Evolutionary conservation across 1,139 yeast species (phyloP), one percentile per base, ranked within the genome.

Genomic region (Diutina rugosa): DNA sequence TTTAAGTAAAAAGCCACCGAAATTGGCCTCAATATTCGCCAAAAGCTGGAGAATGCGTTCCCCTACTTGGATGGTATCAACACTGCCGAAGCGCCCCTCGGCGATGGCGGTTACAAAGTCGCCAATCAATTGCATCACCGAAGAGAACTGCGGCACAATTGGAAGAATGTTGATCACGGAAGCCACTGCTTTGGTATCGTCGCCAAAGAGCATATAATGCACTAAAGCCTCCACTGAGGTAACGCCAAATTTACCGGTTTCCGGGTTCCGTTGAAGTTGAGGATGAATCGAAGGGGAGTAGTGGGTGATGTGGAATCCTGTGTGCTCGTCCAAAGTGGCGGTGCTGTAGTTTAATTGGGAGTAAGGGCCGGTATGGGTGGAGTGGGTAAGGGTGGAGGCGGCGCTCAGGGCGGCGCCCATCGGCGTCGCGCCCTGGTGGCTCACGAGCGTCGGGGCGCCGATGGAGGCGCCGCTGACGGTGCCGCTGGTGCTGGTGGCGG

Each of bases 151-250:
- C 21, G 53, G 44, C 8, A 49, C 41, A 21, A 49, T 30, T 16
- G 53, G 53, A 12, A 49, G 18, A 29, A 30, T 49, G 9, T 30
- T 32, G 16, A 49, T 38, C 26, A 49, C 53, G 29, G 32, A n/a
- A 29, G 28, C 10, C 44, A 49, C 16, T 6, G 53, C 66, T 21
- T 55, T 47, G 72, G 67, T 66, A 38, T 63, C 59, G 46, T 65
- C 63, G 41, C 60, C 63, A 68, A 88, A 88, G 7, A 89, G 68
- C 44, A 87, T 72, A 10, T 87, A 81, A 67, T 90, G 97, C 59
- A 90, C 79, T 51, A 90, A 74, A 49, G 90, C 79, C 65, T 89
- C 96, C 18, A 82, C 67, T 1, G 89, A 67, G 26, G 59, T 55
- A 9, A 60, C 56, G 18, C 35, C 32, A 46, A 59, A 58, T 16